Base-by-base conservation (phyloP, 1,284 basidiomycete genomes). In the Heterobasidion annosum region DNA sequence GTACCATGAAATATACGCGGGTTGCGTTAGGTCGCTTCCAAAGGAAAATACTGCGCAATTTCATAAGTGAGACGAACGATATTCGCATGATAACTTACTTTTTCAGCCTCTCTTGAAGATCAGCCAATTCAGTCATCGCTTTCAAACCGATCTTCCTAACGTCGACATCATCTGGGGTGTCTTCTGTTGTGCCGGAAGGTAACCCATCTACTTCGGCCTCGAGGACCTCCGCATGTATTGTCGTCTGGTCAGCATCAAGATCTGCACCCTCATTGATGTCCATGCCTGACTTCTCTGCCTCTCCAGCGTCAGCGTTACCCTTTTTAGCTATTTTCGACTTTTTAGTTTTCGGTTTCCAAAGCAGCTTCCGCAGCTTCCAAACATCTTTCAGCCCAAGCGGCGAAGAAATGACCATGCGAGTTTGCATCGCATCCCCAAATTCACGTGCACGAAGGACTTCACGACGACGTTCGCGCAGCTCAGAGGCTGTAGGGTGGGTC, bases 61-160 rank as follows among this genome's bases (percentile, higher is more conserved):
- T 2, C 25, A 18, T 40, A 12, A 16, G 47, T 50, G 15, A 40
- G 7, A 37, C 48, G 42, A 44, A 50, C 32, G 13, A 53, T 9
- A 34, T 46, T 7, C 25, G 48, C 0, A 33, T 16, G 6, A 8
- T 32, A 12, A 68, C 76, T n/a, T 61, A 86, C 85, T 85, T 87
- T 66, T 77, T 78, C 43, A 85, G 59, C 40, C 83, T 73, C 64
- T 90, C 87, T 58, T 87, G 79, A 7, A 83, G 52, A 62, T 87
- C 84, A 5, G 78, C 77, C 34, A 81, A 61, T 49, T 77, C 74
- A 50, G 72, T 72, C 53, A 82, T 47, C 9, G 65, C 37, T 51
- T 70, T 63, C 34, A 86, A 61, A 1, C 68, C 58, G n/a, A 69
- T 59, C 9, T 70, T 69, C 49, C 75, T 58, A 13, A 10, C 18